phyloP scores from a whole-genome alignment of 2,329 filamentous ascomycete genomes.

The Bipolaris zeicola region DNA sequence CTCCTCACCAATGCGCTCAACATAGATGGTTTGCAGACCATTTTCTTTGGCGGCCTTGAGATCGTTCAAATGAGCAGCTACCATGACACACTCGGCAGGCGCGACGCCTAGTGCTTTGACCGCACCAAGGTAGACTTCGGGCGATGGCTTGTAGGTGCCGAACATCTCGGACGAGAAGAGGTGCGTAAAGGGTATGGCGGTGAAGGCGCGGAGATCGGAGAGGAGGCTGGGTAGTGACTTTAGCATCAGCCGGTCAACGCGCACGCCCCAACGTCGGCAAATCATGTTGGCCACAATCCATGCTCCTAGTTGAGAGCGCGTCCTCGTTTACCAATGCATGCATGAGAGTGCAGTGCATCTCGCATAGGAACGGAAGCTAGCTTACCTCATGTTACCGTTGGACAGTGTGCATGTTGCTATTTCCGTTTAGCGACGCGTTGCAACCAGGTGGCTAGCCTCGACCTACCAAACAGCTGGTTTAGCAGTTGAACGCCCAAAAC shows the following conservation, averaged over 20 bases:
- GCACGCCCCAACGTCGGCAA: background rate
- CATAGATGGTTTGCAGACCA: constrained; percentile 74
- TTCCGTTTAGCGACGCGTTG: constrained; percentile 1
- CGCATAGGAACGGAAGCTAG: background rate
- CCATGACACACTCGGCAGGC: constrained; percentile 71
- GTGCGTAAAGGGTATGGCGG: constrained; percentile 64
- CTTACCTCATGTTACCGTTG: constrained; percentile 67
- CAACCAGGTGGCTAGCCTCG: constrained; percentile 2
- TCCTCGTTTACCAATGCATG: background rate
- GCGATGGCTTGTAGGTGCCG: constrained; percentile 74
- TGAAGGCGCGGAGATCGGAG: constrained; percentile 64
- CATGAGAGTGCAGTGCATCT: background rate
- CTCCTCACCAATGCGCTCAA: constrained; percentile 72
- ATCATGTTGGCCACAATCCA: background rate
- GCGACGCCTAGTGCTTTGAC: constrained; percentile 62
- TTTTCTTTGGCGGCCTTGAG: constrained; percentile 67
- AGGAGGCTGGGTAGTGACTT: background rate
- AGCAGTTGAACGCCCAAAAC: constrained; percentile 63
- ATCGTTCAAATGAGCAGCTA: constrained; percentile 76
- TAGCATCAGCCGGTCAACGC: background rate
- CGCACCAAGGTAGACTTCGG: constrained; percentile 71
- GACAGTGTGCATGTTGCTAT: constrained; percentile 68
- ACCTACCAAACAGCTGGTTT: constrained; percentile 54
- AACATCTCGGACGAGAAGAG: constrained; percentile 74
- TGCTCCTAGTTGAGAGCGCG: constrained; percentile 23